Evolutionary conservation across 352 stramenopile genomes (phyloP).

Genomic region (Lagenidium sp.): DNA sequence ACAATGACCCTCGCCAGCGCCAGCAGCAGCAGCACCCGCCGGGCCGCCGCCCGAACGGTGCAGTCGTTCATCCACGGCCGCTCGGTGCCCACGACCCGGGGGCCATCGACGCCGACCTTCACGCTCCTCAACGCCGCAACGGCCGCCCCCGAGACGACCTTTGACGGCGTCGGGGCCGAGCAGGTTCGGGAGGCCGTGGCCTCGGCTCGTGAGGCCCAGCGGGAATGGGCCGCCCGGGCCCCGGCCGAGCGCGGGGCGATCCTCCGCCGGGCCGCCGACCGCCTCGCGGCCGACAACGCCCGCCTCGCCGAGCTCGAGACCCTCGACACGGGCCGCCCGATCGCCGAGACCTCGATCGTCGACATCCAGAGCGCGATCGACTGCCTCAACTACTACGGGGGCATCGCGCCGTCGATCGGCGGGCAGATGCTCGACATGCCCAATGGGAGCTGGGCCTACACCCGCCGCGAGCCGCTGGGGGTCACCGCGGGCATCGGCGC

Average conservation of each 20-base stretch:
- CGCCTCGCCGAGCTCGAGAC: slow-evolving; percentile 68
- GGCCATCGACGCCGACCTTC: slow-evolving; percentile 17
- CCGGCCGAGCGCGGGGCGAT: slow-evolving; percentile 54
- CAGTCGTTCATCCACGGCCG: slow-evolving; percentile 74
- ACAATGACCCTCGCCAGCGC: too few relatives aligned
- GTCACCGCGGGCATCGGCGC: slow-evolving; percentile 69
- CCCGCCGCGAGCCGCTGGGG: slow-evolving; percentile 55
- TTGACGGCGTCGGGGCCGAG: slow-evolving; percentile 25
- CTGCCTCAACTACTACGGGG: slow-evolving; percentile 75
- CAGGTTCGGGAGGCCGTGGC: slow-evolving; percentile 49
- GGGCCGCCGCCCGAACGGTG: slow-evolving; percentile 14
- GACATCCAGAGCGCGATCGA: slow-evolving; percentile 65
- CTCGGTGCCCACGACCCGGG: slow-evolving; percentile 19
- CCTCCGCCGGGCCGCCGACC: slow-evolving; percentile 47
- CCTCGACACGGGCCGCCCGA: slow-evolving; percentile 65
- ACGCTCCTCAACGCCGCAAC: slow-evolving; percentile 59
- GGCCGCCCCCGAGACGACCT: slow-evolving; percentile 35
- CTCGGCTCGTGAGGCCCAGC: slow-evolving; percentile 29
- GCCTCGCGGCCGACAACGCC: slow-evolving; percentile 48
- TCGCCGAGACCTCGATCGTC: slow-evolving; percentile 61
- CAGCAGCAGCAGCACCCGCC: too few relatives aligned
- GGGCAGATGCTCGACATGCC: slow-evolving; percentile 61
- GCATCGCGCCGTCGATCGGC: slow-evolving; percentile 49
- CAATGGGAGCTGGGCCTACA: slow-evolving; percentile 69
- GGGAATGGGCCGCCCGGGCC: slow-evolving; percentile 50